Base-by-base conservation (phyloP, 768 basidiomycete genomes). In the Tulasnella sp. region DNA sequence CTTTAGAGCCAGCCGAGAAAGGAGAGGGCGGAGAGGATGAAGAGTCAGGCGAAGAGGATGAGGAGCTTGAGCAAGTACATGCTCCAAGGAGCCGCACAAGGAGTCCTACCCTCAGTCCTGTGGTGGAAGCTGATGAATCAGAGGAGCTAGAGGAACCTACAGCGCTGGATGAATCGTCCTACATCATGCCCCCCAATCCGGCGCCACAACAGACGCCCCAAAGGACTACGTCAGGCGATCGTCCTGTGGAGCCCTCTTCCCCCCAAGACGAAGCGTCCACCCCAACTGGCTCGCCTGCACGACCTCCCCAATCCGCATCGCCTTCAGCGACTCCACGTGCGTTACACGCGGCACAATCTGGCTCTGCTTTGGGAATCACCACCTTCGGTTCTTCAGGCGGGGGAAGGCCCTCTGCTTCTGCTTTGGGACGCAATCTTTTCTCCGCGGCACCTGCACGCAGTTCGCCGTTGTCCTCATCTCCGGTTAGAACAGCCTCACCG, bases 261-360 rank as follows among this genome's bases (percentile, higher is more conserved):
- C 84, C 84, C 0, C 65, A 69, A 22, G 80, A 76, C 63, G 72
- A 74, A 38, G 57, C 73, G 10, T 34, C 44, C 17, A 58, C 62
- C 12, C 54, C 62, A 5, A 61, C 71, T 27, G 64, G 70, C 8
- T 67, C 74, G n/a, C 66, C 77, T 43, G 54, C 29, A 15, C 24
- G 54, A n/a, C n/a, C 19, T 7, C 19, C 5, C 10, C 19, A 19
- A 27, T 48, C 45, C n/a, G 45, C 34, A 48, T 27, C 45, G n/a
- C 45, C 19, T 27, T 48, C 45, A 48, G n/a, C 45, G 42, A 46
- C 43, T 24, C 44, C 43, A 30, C 31, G 25, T 11, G 31, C 57
- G 15, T 29, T 25, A 9, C 49, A 21, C 2, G 49, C 15, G 24
- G 5, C 30, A 15, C 43, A 31, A 43, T 50, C 34, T 30, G 42